phyloP scores from a whole-genome alignment of 2,329 filamentous ascomycete species.

The Penicillium paneum region DNA sequence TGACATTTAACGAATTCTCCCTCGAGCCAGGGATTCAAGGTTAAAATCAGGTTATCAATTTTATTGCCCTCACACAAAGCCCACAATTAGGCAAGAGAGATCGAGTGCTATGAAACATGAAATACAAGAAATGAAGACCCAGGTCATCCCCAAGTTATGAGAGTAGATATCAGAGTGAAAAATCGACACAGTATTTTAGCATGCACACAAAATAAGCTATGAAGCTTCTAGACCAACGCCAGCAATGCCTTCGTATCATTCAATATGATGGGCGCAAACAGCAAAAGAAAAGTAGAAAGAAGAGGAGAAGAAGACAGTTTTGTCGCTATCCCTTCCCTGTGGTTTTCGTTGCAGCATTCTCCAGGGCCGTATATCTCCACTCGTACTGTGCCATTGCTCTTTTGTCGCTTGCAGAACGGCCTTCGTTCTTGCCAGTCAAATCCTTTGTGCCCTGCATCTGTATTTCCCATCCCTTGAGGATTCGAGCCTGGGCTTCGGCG shows the following conservation, averaged over 20 bases:
- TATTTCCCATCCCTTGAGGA: conserved; percentile 39
- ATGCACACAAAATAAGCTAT: background rate
- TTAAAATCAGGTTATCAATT: background rate
- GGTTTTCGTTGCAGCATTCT: conserved; percentile 31
- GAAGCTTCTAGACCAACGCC: conserved; percentile 27
- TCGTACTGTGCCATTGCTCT: conserved; percentile 35
- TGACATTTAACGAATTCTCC: conserved; percentile 8
- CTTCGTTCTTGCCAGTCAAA: conserved; percentile 31
- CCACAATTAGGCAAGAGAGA: background rate
- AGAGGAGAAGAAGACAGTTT: conserved; percentile 5
- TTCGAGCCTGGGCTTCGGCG: conserved; percentile 32
- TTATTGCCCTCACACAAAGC: background rate
- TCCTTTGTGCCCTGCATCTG: conserved; percentile 35
- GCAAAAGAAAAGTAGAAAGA: background rate
- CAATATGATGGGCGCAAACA: conserved; percentile 4
- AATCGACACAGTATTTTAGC: background rate
- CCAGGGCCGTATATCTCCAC: conserved; percentile 35
- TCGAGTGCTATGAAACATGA: too few relatives aligned
- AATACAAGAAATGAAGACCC: background rate
- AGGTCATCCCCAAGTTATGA: background rate
- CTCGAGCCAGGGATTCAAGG: conserved; percentile 6
- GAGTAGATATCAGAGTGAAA: background rate
- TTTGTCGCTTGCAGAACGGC: conserved; percentile 30
- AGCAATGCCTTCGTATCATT: conserved; percentile 20
- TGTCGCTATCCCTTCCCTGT: conserved; percentile 10